A percentile compares a stretch with the other conserved stretches of the same genome.
Conservation (phyloP, 139 green algal genomes). For the Deuterostichococcus epilithicus region DNA sequence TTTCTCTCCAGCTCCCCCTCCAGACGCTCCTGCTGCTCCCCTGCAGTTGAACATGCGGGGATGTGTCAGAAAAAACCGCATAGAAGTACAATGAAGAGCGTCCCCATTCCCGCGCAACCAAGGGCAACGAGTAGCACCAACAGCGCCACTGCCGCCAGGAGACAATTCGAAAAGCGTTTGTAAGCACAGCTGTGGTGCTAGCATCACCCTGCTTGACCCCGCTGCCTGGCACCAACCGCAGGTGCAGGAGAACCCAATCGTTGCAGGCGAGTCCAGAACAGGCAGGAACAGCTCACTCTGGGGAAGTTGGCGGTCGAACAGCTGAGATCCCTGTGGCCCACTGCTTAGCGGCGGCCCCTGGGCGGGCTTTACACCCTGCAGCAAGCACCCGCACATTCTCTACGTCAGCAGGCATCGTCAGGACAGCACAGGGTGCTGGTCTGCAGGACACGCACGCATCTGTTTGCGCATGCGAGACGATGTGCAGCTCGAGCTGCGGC, state of each 20-base stretch:
- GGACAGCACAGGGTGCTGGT: too few relatives aligned
- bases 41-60: too few relatives aligned
- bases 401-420: too few relatives aligned
- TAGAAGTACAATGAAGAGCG: neutral
- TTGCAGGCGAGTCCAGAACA: neutral
- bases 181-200: too few relatives aligned
- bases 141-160: neutral
- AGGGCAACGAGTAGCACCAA: neutral
- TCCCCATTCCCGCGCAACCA: neutral
- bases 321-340: neutral
- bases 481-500: neutral
- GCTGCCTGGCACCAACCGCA: too few relatives aligned
- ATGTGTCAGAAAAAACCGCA: neutral
- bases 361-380: neutral
- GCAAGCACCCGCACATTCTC: too few relatives aligned
- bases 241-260: too few relatives aligned
- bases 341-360: too few relatives aligned
- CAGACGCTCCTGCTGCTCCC: constrained; percentile 32
- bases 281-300: neutral
- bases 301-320: neutral
- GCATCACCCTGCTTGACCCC: too few relatives aligned
- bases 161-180: neutral
- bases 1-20: constrained; percentile 37
- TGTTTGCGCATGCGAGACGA: neutral
- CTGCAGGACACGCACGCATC: too few relatives aligned